These are phyloP conservation scores for Arthromyces matolae DNA, from an alignment of 768 basidiomycete species.

Conservation along the genomic window DNA sequence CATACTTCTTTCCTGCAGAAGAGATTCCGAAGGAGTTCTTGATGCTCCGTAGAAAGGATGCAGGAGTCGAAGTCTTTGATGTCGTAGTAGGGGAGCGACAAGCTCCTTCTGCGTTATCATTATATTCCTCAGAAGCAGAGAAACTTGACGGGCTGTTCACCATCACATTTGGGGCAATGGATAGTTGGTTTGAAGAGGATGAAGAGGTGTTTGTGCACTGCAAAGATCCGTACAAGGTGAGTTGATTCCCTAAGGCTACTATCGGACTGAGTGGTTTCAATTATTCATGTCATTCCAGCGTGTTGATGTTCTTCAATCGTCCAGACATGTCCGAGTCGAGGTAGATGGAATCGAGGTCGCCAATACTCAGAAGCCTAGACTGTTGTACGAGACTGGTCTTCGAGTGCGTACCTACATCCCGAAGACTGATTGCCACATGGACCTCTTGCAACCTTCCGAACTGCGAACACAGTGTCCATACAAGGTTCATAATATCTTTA, in stretches of 20 bases:
- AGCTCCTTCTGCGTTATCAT: slow-evolving; percentile 36
- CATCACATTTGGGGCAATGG: slow-evolving; percentile 46
- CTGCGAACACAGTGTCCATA: slow-evolving; percentile 54
- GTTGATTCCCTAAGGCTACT: not conserved
- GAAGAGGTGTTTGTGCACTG: slow-evolving; percentile 58
- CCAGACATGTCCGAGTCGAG: slow-evolving; percentile 57
- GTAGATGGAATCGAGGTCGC: slow-evolving; percentile 61
- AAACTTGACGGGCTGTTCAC: slow-evolving; percentile 44
- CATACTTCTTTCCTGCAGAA: slow-evolving; percentile 47
- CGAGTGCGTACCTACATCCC: slow-evolving; percentile 61
- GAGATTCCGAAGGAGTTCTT: slow-evolving; percentile 45
- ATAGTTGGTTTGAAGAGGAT: slow-evolving; percentile 70
- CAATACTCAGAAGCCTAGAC: slow-evolving; percentile 48
- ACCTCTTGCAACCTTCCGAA: slow-evolving; percentile 45
- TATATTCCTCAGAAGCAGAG: slow-evolving; percentile 25
- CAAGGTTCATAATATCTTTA: slow-evolving; percentile 41
- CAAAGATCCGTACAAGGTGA: slow-evolving; percentile 68
- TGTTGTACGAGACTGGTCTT: slow-evolving; percentile 57
- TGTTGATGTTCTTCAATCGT: slow-evolving; percentile 56
- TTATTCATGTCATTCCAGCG: slow-evolving; percentile 38
- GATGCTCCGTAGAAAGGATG: slow-evolving; percentile 24
- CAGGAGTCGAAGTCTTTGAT: slow-evolving; percentile 40
- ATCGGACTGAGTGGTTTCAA: too few relatives aligned
- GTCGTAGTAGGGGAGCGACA: slow-evolving; percentile 38
- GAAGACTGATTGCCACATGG: slow-evolving; percentile 49